Base-by-base conservation (phyloP, 2,329 filamentous ascomycete species). In the Phaeosphaeria sp. region DNA sequence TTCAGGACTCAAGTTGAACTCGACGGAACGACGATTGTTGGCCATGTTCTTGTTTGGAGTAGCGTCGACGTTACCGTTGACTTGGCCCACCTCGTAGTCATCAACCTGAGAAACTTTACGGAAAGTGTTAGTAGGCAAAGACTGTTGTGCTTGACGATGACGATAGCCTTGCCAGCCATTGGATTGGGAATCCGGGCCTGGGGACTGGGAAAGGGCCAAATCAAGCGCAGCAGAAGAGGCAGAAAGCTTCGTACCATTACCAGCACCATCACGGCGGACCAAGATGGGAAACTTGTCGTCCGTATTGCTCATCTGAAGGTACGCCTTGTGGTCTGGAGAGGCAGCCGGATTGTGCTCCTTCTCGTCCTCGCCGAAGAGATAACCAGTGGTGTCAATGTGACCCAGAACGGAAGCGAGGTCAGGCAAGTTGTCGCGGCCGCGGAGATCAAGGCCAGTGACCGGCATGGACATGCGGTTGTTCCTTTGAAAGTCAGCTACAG, bases 391-490 rank as follows among this genome's bases (percentile, higher is more conserved):
- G 79, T 95, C 93, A 71, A 92, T 92, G 66, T 91, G 89, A 61
- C 95, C 93, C 56, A 96, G 76, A 67, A 88, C 76, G 22, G 79
- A 76, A 43, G 75, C 74, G 42, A 81, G 71, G 55, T 82, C 81
- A 43, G 80, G 75, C 48, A 79, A 73, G 59, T 74, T 84, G 39
- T 67, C 62, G 48, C 90, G 88, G 68, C 88, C 80, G 62, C 89
- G 86, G 65, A 84, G 87, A 65, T 89, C 86, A 64, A 88, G 87
- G 59, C 85, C 85, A 48, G 90, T 92, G 51, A 94, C 90, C 30
- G 94, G 94, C 90, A 97, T 93, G 4, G 94, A 97, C 78, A 96
- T 96, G 64, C 94, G 90, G 76, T 97, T 96, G 59, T 89, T 84
- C 66, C 92, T 96, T 68, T 50, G 51, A 52, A 30, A 56, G 56